A percentile compares a stretch with the other conserved stretches of the same genome.
These are phyloP conservation scores for Paramarasmius palmivorus DNA, from an alignment of 1,284 basidiomycete species.

Conservation along the genomic window DNA sequence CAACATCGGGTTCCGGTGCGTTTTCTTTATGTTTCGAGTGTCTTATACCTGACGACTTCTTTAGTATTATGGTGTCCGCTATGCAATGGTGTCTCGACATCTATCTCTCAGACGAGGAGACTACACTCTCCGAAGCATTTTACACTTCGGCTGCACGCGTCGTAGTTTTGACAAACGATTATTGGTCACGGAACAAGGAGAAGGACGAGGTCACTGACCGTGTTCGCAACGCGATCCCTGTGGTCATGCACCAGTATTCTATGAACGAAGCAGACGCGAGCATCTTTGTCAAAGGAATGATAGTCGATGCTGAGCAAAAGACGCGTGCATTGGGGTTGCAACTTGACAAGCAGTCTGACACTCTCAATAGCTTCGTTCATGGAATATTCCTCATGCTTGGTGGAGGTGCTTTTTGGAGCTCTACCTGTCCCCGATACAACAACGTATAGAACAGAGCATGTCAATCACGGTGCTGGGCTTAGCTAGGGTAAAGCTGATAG, in stretches of 20 bases:
- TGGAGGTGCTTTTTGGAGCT: conserved; percentile 2
- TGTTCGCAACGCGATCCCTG: conserved; percentile 5
- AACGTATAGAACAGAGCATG: conserved; percentile 1
- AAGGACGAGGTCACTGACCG: conserved; percentile 3
- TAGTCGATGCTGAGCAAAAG: not conserved
- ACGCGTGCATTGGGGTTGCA: not conserved
- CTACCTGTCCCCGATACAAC: conserved; percentile 3
- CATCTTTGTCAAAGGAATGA: conserved; percentile 2
- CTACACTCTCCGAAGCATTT: conserved; percentile 1
- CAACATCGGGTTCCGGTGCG: not conserved
- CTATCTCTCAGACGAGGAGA: conserved; percentile 5
- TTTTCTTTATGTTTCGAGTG: not conserved
- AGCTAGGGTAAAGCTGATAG: too few relatives aligned
- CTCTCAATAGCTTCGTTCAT: conserved; percentile 3
- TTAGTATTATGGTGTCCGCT: not conserved
- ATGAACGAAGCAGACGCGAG: conserved; percentile 5
- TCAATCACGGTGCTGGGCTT: too few relatives aligned
- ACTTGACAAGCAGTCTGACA: conserved; percentile 1
- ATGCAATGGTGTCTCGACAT: conserved; percentile 5
- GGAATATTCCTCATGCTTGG: not conserved
- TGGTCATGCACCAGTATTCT: conserved; percentile 6
- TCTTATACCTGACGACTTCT: not conserved
- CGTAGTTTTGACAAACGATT: conserved; percentile 6
- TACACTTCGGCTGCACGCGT: not conserved
- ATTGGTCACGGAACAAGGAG: conserved; percentile 5